A percentile compares a stretch with the other conserved stretches of the same genome.
These are phyloP conservation scores for Colletotrichum musicola DNA, from an alignment of 2,329 filamentous ascomycete species.

Conservation along the genomic window DNA sequence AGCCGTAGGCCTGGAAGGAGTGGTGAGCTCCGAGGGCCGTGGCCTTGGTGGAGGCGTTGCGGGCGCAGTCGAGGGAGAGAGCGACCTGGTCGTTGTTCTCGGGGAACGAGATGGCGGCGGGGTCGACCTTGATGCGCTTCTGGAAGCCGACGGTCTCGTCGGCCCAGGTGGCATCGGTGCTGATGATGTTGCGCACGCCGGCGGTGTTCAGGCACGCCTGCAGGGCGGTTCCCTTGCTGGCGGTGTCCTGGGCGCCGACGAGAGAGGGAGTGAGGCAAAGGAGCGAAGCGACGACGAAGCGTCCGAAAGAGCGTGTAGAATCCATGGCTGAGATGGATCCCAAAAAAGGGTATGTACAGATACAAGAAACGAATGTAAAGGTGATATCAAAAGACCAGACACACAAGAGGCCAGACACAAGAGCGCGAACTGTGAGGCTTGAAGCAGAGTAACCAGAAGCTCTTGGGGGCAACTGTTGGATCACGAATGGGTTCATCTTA, in stretches of 20 bases:
- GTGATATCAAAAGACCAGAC: neutral
- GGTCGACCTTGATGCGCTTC: constrained; percentile 37
- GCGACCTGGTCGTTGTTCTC: constrained; percentile 38
- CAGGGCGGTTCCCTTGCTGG: constrained; percentile 28
- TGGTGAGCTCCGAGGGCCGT: constrained; percentile 36
- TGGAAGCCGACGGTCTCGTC: constrained; percentile 36
- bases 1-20: constrained; percentile 39
- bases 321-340: constrained; percentile 32
- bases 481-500: constrained; percentile 27
- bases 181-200: constrained; percentile 37
- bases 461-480: neutral
- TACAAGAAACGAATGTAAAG: constrained; percentile 18
- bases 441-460: neutral
- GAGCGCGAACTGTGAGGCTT: constrained; percentile 9
- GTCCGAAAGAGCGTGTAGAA: constrained; percentile 35
- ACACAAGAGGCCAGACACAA: neutral
- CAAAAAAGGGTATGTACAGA: neutral
- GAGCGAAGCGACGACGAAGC: constrained; percentile 38
- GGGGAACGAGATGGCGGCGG: constrained; percentile 38
- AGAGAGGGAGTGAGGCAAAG: constrained; percentile 32
- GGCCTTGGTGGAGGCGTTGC: constrained; percentile 35
- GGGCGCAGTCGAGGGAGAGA: constrained; percentile 37
- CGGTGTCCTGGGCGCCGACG: constrained; percentile 28
- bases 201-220: constrained; percentile 36
- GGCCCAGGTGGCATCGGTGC: constrained; percentile 34